Percentiles rank a stretch among this genome's conserved stretches.
These are phyloP conservation scores for Angomonas desouzai DNA, from an alignment of 208 protist genomes.

Conservation along the genomic window DNA sequence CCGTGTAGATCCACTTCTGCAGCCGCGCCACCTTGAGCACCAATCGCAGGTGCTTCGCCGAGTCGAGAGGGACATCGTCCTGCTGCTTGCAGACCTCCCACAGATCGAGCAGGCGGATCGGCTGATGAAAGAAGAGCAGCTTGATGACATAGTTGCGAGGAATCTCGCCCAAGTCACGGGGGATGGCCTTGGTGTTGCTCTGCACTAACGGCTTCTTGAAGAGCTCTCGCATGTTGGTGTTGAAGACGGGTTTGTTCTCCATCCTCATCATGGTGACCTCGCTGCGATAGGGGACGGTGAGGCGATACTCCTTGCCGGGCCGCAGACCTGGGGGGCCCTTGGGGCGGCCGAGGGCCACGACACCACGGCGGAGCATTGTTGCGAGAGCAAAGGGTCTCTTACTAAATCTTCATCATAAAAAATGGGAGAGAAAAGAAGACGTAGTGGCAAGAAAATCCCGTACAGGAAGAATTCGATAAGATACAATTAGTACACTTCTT, in stretches of 20 bases:
- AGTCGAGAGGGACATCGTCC: constrained; percentile 87
- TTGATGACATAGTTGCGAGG: constrained; percentile 84
- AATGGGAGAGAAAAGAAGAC: constrained; percentile 5
- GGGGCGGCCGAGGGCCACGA: constrained; percentile 40
- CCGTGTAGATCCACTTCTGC: constrained; percentile 85
- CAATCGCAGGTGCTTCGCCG: constrained; percentile 77
- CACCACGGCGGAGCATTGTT: constrained; percentile 54
- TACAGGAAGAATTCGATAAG: too few relatives aligned
- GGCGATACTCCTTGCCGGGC: constrained; percentile 74
- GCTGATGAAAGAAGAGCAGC: constrained; percentile 87
- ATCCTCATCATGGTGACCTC: constrained; percentile 80
- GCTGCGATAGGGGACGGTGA: constrained; percentile 76
- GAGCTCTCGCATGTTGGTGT: constrained; percentile 84
- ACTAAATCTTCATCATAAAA: not conserved
- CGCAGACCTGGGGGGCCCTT: constrained; percentile 78
- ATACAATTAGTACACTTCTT: too few relatives aligned
- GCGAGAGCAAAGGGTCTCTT: not conserved
- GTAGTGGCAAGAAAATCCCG: too few relatives aligned
- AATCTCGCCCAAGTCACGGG: constrained; percentile 84
- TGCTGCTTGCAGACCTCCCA: constrained; percentile 84
- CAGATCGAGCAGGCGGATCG: constrained; percentile 70
- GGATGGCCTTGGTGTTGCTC: constrained; percentile 86
- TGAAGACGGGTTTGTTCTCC: constrained; percentile 45
- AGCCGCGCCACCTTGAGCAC: constrained; percentile 84
- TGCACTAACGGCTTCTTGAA: constrained; percentile 74